Evolutionary conservation across 495 filamentous ascomycete genomes (phyloP), one percentile per base, ranked within the genome.

Genomic region (Aspergillus panamensis): DNA sequence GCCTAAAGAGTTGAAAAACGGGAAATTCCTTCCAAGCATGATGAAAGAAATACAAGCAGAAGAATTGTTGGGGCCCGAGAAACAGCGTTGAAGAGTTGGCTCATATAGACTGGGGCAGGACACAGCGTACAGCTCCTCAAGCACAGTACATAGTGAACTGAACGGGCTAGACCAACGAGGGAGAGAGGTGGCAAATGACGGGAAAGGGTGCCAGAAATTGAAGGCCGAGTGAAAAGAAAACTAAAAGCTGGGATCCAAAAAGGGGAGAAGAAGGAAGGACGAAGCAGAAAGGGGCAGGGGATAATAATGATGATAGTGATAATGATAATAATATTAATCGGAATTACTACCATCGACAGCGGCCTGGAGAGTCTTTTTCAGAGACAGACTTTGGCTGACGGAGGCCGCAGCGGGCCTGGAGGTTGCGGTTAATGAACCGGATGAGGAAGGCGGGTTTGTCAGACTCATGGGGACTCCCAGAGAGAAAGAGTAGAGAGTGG

Each of bases 261-360:
- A 6, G 9, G 19, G n/a, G 19, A 45, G 19, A 45, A 6, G 42
- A 40, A 6, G 16, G 37, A 40, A 40, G 7, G 17, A 21, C 7
- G 42, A 52, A 50, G 57, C 42, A 64, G 62, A 55, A 65, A 61
- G 55, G 39, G 55, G 48, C 16, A 49, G 60, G 52, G 32, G 54
- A 45, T 45, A 62, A 35, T 54, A 55, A 63, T 60, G 62, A 65
- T 59, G 45, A 62, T 43, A 52, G 17, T 51, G 42, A 37, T 43
- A 55, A 51, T 47, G 58, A 56, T 53, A 66, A 50, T 54, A 61
- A 63, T 54, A 62, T 52, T 53, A 59, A 60, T 43, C 53, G 51
- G 58, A 66, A 76, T 71, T 84, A 92, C 90, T 84, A 92, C 90
- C 90, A 80, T 92, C 88, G 74, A 91, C 90, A 59, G 84, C 83